These are phyloP conservation scores for Salix caprea DNA, from an alignment of 345 rosid species.

Conservation along the genomic window DNA sequence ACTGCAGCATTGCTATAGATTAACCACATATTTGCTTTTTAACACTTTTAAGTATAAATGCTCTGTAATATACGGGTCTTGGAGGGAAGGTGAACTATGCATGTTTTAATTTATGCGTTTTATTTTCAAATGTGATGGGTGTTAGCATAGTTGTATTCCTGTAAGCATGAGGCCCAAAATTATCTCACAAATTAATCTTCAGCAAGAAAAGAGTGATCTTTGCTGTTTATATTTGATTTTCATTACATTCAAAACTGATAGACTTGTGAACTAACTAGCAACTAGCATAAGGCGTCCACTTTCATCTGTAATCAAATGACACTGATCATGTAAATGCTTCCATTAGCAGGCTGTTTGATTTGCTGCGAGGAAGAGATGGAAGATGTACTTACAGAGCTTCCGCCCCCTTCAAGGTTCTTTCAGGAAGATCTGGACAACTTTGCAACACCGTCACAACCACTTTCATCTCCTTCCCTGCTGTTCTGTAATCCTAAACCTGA, in stretches of 20 bases:
- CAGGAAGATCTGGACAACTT: conserved; percentile 95
- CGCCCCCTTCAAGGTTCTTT: conserved; percentile 92
- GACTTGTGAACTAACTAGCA: neutral
- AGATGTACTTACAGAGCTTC: conserved; percentile 81
- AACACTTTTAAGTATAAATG: neutral
- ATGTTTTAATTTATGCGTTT: neutral
- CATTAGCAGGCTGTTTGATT: neutral
- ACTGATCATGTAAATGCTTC: neutral
- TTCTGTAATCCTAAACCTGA: conserved; percentile 52
- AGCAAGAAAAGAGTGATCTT: neutral
- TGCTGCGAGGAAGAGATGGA: conserved; percentile 47
- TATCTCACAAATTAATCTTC: neutral
- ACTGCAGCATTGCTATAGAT: neutral
- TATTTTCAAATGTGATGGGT: neutral
- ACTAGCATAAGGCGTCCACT: no score
- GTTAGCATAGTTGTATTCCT: neutral
- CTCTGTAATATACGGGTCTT: neutral
- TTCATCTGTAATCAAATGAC: neutral
- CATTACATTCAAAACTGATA: neutral
- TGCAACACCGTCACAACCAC: conserved; percentile 38
- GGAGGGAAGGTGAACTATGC: neutral
- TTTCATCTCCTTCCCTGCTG: conserved; percentile 69
- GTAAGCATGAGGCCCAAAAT: neutral
- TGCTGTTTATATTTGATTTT: neutral
- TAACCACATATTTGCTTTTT: neutral